Percentiles rank a stretch among this genome's conserved stretches.
These are phyloP conservation scores for Irpex lacteus DNA, from an alignment of 1,284 basidiomycete species.

Conservation along the genomic window DNA sequence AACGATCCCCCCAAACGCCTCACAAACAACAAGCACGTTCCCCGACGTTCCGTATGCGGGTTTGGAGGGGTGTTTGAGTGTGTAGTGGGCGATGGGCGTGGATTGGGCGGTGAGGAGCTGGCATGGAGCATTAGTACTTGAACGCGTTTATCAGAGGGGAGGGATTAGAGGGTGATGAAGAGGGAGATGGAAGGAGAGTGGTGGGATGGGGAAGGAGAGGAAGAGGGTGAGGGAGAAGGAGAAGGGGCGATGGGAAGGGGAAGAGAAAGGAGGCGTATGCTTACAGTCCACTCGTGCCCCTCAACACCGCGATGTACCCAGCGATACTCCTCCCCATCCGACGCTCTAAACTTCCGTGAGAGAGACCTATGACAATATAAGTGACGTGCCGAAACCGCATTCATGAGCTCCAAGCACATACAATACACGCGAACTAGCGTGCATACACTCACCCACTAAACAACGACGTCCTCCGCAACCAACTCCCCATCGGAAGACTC, in stretches of 20 bases:
- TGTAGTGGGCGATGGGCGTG: slow-evolving; percentile 63
- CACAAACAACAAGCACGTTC: slow-evolving; percentile 60
- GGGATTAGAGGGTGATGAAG: neutral
- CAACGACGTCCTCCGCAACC: slow-evolving; percentile 56
- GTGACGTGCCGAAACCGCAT: neutral
- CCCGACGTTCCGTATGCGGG: slow-evolving; percentile 61
- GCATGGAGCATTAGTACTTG: neutral
- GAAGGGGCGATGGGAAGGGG: neutral
- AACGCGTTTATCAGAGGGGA: no score
- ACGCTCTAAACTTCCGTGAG: slow-evolving; percentile 60
- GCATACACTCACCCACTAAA: slow-evolving; percentile 54
- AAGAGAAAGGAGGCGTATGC: slow-evolving; percentile 33
- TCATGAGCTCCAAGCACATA: neutral
- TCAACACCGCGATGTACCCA: slow-evolving; percentile 53
- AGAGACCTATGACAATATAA: slow-evolving; percentile 42
- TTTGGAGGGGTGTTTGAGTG: slow-evolving; percentile 47
- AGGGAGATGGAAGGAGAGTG: neutral
- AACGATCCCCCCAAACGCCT: slow-evolving; percentile 51
- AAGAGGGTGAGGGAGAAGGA: neutral
- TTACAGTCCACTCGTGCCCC: slow-evolving; percentile 69
- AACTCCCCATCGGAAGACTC: slow-evolving; percentile 51
- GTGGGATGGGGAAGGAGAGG: neutral
- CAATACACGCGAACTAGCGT: slow-evolving; percentile 9
- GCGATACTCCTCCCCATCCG: slow-evolving; percentile 63
- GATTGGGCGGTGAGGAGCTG: slow-evolving; percentile 59